Conservation (phyloP, 1,284 basidiomycete genomes). For the Malassezia obtusa region DNA sequence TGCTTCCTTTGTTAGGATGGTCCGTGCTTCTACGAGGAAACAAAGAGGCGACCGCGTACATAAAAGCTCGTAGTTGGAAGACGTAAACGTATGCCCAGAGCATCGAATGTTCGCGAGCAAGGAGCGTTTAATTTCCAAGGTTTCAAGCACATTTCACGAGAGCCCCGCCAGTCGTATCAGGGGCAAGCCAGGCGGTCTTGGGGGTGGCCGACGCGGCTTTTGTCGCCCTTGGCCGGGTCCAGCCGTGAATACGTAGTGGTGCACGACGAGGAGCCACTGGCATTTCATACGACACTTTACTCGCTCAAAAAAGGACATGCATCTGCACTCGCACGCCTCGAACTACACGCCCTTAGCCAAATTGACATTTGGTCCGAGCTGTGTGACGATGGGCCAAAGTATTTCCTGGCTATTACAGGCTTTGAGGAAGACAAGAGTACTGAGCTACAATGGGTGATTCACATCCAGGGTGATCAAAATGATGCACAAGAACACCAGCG, state of each 20-base stretch:
- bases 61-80: neutral
- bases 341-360: neutral
- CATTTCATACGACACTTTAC: conserved; percentile 2
- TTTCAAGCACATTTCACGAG: neutral
- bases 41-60: neutral
- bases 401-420: neutral
- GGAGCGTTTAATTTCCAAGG: neutral
- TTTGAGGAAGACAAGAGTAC: neutral
- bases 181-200: neutral
- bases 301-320: neutral
- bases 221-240: neutral
- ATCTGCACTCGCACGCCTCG: neutral
- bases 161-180: neutral
- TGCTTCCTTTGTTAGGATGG: neutral
- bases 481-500: neutral
- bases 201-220: neutral
- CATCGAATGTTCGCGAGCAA: neutral
- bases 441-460: conserved; percentile 6
- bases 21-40: neutral
- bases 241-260: conserved; percentile 6
- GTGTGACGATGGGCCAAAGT: neutral
- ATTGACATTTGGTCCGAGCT: neutral
- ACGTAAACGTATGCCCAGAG: neutral
- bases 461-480: neutral
- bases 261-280: neutral